Evolutionary conservation across 495 filamentous ascomycete genomes (phyloP).

Genomic region (Venustampulla echinocandica): DNA sequence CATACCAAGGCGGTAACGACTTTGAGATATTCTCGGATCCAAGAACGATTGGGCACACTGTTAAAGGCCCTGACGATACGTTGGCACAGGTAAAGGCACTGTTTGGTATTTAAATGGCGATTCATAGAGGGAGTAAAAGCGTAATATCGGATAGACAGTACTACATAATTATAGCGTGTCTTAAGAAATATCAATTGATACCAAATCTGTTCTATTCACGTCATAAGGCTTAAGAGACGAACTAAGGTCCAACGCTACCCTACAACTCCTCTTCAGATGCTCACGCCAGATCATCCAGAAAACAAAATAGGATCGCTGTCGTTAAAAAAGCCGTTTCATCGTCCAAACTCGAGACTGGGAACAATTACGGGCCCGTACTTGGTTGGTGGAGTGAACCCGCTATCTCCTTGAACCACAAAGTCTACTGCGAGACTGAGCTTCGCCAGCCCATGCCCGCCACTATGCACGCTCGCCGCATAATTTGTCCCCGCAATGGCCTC

Average conservation of each 20-base stretch:
- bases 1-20: slow-evolving; percentile 81
- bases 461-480: slow-evolving; percentile 34
- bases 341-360: slow-evolving; percentile 81
- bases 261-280: slow-evolving; percentile 18
- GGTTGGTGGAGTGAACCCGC: slow-evolving; percentile 64
- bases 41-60: slow-evolving; percentile 75
- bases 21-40: slow-evolving; percentile 82
- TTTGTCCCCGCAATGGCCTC: slow-evolving; percentile 52
- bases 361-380: slow-evolving; percentile 98
- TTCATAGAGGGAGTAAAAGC: not conserved
- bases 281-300: slow-evolving; percentile 7
- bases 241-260: slow-evolving; percentile 9
- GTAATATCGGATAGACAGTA: not conserved
- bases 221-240: not conserved
- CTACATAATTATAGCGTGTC: not conserved
- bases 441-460: slow-evolving; percentile 40
- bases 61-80: slow-evolving; percentile 75
- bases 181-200: not conserved
- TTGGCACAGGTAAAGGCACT: slow-evolving; percentile 64
- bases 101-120: slow-evolving; percentile 52
- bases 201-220: not conserved
- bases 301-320: slow-evolving; percentile 1
- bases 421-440: slow-evolving; percentile 86
- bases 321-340: slow-evolving; percentile 14
- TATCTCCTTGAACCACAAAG: slow-evolving; percentile 94